phyloP scores from a whole-genome alignment of 2,329 filamentous ascomycete genomes.

The Colletotrichum abscissum region DNA sequence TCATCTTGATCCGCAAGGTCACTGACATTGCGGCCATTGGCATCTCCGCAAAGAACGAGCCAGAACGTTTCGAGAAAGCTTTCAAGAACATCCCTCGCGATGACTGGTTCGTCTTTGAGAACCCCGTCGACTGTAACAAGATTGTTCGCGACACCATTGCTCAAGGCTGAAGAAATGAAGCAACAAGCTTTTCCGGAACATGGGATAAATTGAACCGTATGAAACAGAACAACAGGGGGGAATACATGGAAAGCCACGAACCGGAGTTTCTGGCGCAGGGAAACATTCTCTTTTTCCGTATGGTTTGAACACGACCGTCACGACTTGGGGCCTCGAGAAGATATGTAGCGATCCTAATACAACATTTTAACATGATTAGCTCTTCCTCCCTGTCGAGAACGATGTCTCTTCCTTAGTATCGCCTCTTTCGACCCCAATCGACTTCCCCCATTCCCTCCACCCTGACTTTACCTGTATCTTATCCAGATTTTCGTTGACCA shows the following conservation, averaged over 20 bases:
- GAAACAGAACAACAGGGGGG: neutral
- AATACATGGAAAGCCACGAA: neutral
- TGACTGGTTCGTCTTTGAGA: slow-evolving; percentile 85
- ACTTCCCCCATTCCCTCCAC: too few relatives aligned
- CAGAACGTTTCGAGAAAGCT: slow-evolving; percentile 82
- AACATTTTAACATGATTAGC: neutral
- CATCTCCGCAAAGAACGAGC: slow-evolving; percentile 79
- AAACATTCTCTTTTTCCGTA: neutral
- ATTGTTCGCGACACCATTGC: slow-evolving; percentile 47
- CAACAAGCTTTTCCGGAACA: neutral
- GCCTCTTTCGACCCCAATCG: too few relatives aligned
- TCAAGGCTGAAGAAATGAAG: neutral
- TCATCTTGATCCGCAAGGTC: slow-evolving; percentile 89
- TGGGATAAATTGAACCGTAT: neutral
- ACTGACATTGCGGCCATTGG: slow-evolving; percentile 76
- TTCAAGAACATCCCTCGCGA: slow-evolving; percentile 79
- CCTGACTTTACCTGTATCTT: too few relatives aligned
- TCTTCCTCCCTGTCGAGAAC: neutral
- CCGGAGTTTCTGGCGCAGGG: neutral
- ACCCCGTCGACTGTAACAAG: slow-evolving; percentile 73
- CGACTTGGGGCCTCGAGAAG: neutral
- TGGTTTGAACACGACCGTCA: slow-evolving; percentile 3
- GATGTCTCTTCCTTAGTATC: too few relatives aligned
- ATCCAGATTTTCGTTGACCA: too few relatives aligned
- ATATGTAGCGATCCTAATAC: slow-evolving; percentile 20